These are phyloP conservation scores for Trypanosoma vivax DNA, from an alignment of 208 protist species.

Conservation along the genomic window DNA sequence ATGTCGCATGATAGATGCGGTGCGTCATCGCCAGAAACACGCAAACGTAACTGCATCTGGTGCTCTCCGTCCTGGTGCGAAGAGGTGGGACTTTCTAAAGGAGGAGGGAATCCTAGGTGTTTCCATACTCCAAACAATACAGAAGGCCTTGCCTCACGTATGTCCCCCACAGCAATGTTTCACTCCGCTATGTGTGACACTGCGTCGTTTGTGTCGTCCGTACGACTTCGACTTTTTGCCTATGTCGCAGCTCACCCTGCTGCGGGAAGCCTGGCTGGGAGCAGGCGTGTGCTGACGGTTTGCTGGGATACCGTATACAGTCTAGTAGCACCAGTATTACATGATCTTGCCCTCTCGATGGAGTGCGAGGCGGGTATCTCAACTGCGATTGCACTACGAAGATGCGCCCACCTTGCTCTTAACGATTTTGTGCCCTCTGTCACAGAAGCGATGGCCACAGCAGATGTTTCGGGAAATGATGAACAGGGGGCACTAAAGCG, in stretches of 20 bases:
- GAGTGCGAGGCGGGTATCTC: constrained; percentile 8
- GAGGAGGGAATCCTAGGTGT: neutral
- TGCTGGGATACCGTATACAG: constrained; percentile 45
- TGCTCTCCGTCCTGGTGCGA: constrained; percentile 42
- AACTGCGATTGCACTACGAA: constrained; percentile 8
- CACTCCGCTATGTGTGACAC: constrained; percentile 40
- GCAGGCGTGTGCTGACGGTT: constrained; percentile 22
- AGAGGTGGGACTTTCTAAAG: constrained; percentile 4
- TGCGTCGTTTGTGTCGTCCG: constrained; percentile 52
- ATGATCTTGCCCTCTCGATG: constrained; percentile 31
- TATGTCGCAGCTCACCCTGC: constrained; percentile 37
- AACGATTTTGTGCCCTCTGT: constrained; percentile 11
- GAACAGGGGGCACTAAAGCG: constrained; percentile 1
- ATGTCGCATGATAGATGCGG: too few relatives aligned
- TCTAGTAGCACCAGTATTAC: constrained; percentile 35
- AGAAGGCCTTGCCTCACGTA: constrained; percentile 13
- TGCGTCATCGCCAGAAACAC: neutral
- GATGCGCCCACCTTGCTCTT: constrained; percentile 4
- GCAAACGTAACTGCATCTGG: constrained; percentile 5
- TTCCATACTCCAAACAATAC: constrained; percentile 11
- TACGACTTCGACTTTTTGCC: constrained; percentile 58
- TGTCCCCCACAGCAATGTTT: constrained; percentile 13
- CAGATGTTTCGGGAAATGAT: neutral
- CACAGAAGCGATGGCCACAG: constrained; percentile 1
- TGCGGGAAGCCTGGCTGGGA: constrained; percentile 28